phyloP scores from a whole-genome alignment of 345 rosid species.

The Camelina sativa region DNA sequence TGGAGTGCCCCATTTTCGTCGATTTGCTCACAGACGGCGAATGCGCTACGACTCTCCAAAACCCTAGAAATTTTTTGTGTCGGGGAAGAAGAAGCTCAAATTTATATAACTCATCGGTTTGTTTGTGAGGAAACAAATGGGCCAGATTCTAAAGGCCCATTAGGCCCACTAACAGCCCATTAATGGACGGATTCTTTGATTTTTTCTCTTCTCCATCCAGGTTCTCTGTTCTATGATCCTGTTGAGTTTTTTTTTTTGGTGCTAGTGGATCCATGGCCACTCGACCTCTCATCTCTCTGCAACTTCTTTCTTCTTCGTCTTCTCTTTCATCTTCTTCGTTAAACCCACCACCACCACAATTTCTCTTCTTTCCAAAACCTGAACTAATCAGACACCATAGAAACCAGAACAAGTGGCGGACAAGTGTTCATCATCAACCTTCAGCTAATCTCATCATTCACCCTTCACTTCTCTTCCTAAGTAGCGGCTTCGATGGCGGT shows the following conservation, averaged over 20 bases:
- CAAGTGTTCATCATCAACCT: constrained; percentile 39
- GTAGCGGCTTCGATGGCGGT: constrained; percentile 58
- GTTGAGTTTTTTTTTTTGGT: not conserved
- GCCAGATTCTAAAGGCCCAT: not conserved
- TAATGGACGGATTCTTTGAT: not conserved
- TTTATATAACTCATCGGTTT: not conserved
- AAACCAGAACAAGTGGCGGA: constrained; percentile 37
- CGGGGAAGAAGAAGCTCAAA: not conserved
- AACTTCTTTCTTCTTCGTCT: constrained; percentile 17
- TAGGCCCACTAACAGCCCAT: not conserved
- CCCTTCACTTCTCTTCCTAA: constrained; percentile 57
- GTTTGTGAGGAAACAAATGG: not conserved
- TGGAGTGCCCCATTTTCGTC: constrained; percentile 55
- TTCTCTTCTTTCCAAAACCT: constrained; percentile 31
- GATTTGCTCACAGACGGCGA: constrained; percentile 23
- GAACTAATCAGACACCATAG: constrained; percentile 15
- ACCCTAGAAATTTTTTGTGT: constrained; percentile 14
- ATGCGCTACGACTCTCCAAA: constrained; percentile 7
- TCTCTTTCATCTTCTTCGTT: constrained; percentile 42
- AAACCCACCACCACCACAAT: constrained; percentile 5
- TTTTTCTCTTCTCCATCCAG: constrained; percentile 30
- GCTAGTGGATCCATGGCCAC: constrained; percentile 62
- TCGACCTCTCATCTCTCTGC: constrained; percentile 36
- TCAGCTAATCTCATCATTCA: constrained; percentile 53
- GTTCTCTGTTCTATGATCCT: not conserved